Base-by-base conservation (phyloP, 2,329 filamentous ascomycete species). In the Phialophora expanda region DNA sequence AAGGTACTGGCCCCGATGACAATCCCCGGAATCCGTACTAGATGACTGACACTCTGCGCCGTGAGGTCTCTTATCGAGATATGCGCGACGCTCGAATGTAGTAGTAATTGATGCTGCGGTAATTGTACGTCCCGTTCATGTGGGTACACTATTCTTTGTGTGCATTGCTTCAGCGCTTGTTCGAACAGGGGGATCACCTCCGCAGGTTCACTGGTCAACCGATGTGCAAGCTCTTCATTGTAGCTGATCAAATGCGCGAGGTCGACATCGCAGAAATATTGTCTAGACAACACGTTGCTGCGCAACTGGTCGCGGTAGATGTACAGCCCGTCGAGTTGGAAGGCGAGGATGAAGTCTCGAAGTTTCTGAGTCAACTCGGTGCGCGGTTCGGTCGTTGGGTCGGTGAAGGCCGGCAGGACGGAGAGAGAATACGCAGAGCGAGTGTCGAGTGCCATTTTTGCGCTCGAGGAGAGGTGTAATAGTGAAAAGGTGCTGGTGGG, bases 281-380 rank as follows among this genome's bases (percentile, higher is more conserved):
- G 93, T 77, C 97, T 95, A 50, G 97, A 84, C 1, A 98, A 86
- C 7, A 95, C 93, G 81, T 99, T 99, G 76, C 98, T 93, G 74
- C 92, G 88, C 66, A 99, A 87, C 80, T 98, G 95, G 75, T 98
- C 94, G 86, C 95, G 96, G 85, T 98, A 99, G 74, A 97, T 89
- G 80, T 97, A 98, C 75, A 89, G 87, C 79, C 96, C 97, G 79
- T 97, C 94, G 50, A 98, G 87, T 75, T 94, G 89, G 76, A 97
- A 99, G 72, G 94, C 91, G 65, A 98, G 87, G 70, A 99, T 89
- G 78, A 99, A 99, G 67, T 92, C 89, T 75, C 95, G 89, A 67
- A 99, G 86, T 75, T 92, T 89, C 66, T 87, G 86, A 77, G 95
- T 92, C 57, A 93, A 83, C 75, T 92, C 87, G 28, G 87, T 83